Percentiles rank a stretch among this genome's conserved stretches.
Conservation (phyloP, 2,329 filamentous ascomycete genomes). For the Coniochaeta sp. region DNA sequence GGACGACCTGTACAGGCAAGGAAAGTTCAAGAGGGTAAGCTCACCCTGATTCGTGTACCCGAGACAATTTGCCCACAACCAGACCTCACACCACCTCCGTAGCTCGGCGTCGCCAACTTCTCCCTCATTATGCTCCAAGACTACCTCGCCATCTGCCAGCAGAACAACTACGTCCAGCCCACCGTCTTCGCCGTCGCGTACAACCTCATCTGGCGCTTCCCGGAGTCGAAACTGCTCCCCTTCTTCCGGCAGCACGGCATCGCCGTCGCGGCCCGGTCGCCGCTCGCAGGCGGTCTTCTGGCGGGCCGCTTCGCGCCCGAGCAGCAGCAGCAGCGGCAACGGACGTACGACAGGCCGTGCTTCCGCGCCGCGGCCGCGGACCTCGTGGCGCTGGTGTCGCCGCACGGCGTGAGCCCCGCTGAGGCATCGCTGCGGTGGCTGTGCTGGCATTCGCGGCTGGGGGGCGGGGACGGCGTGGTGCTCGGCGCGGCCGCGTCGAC, state of each 20-base stretch:
- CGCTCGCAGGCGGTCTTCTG: conserved; percentile 37
- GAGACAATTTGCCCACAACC: not conserved
- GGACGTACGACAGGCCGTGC: not conserved
- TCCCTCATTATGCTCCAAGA: not conserved
- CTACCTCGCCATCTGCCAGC: not conserved
- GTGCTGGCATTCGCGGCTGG: not conserved
- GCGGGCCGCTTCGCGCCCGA: conserved; percentile 28
- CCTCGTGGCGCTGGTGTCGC: not conserved
- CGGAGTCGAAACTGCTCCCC: conserved; percentile 33
- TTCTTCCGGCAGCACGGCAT: conserved; percentile 33
- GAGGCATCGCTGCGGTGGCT: not conserved
- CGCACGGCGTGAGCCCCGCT: not conserved
- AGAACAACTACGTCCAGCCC: not conserved
- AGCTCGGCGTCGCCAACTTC: not conserved
- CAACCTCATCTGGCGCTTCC: not conserved
- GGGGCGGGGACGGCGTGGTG: not conserved
- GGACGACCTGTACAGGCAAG: not conserved
- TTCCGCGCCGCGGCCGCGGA: not conserved
- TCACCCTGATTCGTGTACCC: not conserved
- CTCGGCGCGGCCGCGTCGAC: not conserved
- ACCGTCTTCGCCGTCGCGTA: not conserved
- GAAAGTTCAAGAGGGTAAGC: not conserved
- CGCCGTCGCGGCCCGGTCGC: conserved; percentile 30
- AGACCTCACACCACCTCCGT: not conserved
- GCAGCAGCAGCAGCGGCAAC: not conserved